These are phyloP conservation scores for Phytophthora idaei DNA, from an alignment of 352 stramenopile genomes.

Conservation along the genomic window DNA sequence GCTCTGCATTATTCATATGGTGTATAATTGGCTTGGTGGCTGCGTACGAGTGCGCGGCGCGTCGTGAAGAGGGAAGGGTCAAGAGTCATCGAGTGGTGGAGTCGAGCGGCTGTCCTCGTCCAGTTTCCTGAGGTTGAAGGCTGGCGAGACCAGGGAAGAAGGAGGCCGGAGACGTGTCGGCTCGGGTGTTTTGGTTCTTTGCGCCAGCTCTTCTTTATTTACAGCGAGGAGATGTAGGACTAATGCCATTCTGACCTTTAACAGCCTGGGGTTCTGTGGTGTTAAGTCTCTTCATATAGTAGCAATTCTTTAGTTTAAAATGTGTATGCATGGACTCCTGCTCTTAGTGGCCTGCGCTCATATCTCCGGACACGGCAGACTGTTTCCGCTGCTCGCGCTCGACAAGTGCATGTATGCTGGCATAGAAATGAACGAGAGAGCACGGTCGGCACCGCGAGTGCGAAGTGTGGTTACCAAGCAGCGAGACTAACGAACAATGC, in stretches of 20 bases:
- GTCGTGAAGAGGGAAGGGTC: slow-evolving; percentile 16
- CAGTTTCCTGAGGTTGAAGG: slow-evolving; percentile 28
- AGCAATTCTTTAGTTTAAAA: slow-evolving; percentile 12
- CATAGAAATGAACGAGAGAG: too few relatives aligned
- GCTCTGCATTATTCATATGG: slow-evolving; percentile 45
- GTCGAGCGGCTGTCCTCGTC: slow-evolving; percentile 24
- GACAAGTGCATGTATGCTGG: background rate
- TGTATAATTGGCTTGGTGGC: slow-evolving; percentile 38
- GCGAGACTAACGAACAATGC: background rate
- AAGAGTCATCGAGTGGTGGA: slow-evolving; percentile 36
- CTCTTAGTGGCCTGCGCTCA: background rate
- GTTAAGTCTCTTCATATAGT: slow-evolving; percentile 31
- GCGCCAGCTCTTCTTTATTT: slow-evolving; percentile 35
- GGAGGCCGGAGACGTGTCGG: slow-evolving; percentile 7
- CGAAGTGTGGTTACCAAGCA: background rate
- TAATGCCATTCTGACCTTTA: slow-evolving; percentile 45
- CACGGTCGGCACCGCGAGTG: background rate
- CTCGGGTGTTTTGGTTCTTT: slow-evolving; percentile 36
- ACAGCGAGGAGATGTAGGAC: slow-evolving; percentile 39
- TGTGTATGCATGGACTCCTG: slow-evolving; percentile 2
- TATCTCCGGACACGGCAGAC: background rate
- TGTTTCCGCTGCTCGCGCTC: background rate
- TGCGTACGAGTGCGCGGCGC: slow-evolving; percentile 12
- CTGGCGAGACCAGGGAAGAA: slow-evolving; percentile 20
- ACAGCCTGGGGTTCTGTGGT: slow-evolving; percentile 14